A percentile compares a stretch with the other conserved stretches of the same genome.
phyloP scores from a whole-genome alignment of 768 basidiomycete genomes.

The Kondoa subrosea region DNA sequence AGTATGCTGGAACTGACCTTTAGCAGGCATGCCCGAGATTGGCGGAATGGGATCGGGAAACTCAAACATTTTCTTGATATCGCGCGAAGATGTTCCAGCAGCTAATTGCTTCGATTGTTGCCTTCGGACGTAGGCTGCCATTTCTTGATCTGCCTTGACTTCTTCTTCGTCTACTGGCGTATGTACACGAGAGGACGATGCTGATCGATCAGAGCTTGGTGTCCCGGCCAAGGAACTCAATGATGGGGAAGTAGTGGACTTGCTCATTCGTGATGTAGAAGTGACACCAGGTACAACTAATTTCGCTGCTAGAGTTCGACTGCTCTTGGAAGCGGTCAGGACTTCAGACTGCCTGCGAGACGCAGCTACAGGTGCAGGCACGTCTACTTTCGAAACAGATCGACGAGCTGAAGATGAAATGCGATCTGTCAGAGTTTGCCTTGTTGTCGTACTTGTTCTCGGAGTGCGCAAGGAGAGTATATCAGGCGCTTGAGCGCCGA shows the following conservation, averaged over 20 bases:
- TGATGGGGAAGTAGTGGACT: conserved; percentile 18
- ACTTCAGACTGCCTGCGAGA: neutral
- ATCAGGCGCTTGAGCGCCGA: conserved; percentile 1
- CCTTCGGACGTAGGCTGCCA: conserved; percentile 79
- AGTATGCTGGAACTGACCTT: conserved; percentile 40
- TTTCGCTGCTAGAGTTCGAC: conserved; percentile 38
- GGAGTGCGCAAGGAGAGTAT: conserved; percentile 5
- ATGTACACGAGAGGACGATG: conserved; percentile 54
- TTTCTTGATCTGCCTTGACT: conserved; percentile 81
- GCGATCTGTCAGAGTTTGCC: neutral
- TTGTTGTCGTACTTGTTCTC: conserved; percentile 1
- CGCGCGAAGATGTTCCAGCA: conserved; percentile 63
- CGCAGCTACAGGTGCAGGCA: neutral
- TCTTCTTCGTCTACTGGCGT: conserved; percentile 62
- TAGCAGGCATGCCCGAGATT: conserved; percentile 46
- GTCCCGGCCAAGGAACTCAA: conserved; percentile 45
- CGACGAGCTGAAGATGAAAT: conserved; percentile 13
- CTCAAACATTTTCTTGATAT: conserved; percentile 67
- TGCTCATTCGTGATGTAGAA: conserved; percentile 34
- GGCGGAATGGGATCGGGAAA: conserved; percentile 84
- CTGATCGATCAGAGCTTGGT: conserved; percentile 44
- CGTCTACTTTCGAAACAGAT: conserved; percentile 8
- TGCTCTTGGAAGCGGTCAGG: conserved; percentile 4
- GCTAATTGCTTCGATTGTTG: conserved; percentile 78
- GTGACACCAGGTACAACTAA: conserved; percentile 39